Evolutionary conservation across 345 rosid genomes (phyloP).

Genomic region (Pseudoturritis turrita): DNA sequence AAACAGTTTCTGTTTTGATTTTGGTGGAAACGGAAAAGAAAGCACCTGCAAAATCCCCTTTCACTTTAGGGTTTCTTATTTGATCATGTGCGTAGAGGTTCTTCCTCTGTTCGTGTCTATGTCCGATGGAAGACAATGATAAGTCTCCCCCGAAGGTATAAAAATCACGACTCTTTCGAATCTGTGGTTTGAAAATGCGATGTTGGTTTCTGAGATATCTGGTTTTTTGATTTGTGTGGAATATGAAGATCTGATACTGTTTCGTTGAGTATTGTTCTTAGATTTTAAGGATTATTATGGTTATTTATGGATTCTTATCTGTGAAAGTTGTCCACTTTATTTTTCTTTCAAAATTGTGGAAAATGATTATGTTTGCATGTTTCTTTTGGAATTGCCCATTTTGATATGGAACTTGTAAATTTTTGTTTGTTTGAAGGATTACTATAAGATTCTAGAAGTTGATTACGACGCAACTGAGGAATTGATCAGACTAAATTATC

Average conservation of each 20-base stretch:
- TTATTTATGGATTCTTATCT: background rate
- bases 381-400: background rate
- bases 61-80: slow-evolving; percentile 8
- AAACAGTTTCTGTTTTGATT: background rate
- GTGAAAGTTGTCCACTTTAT: background rate
- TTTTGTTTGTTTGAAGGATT: slow-evolving; percentile 46
- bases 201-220: background rate
- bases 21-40: background rate
- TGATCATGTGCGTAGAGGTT: slow-evolving; percentile 32
- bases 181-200: background rate
- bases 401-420: background rate
- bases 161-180: background rate
- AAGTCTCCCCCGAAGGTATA: slow-evolving; percentile 41
- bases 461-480: slow-evolving; percentile 88
- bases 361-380: slow-evolving; percentile 11
- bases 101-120: slow-evolving; percentile 18
- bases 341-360: background rate
- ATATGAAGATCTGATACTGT: background rate
- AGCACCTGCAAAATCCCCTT: background rate
- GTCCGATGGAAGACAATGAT: slow-evolving; percentile 46
- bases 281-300: background rate
- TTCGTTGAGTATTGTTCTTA: background rate
- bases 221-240: background rate
- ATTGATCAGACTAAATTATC: slow-evolving; percentile 61
- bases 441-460: slow-evolving; percentile 70